Evolutionary conservation across 805 yeast species (phyloP).

Genomic region (Pichia manshurica): DNA sequence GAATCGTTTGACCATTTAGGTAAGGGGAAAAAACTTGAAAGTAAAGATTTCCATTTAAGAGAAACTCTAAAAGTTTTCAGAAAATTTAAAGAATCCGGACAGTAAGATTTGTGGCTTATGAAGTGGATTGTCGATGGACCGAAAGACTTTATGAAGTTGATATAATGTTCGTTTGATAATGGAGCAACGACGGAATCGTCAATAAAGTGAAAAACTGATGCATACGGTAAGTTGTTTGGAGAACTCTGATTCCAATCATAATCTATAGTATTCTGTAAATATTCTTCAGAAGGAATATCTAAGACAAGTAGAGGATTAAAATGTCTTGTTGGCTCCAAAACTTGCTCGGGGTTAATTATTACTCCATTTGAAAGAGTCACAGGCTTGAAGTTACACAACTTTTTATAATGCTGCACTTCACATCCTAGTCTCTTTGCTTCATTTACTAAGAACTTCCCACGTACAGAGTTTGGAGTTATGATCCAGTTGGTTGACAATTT

Average conservation of each 20-base stretch:
- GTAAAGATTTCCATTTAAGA: conserved; percentile 52
- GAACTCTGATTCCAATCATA: conserved; percentile 20
- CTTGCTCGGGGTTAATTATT: conserved; percentile 60
- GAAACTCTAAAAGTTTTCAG: conserved; percentile 47
- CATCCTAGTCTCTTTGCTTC: conserved; percentile 68
- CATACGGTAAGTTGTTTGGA: conserved; percentile 19
- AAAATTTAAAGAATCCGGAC: conserved; percentile 57
- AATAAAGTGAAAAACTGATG: conserved; percentile 68
- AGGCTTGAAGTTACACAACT: conserved; percentile 53
- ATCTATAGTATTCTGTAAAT: conserved; percentile 32
- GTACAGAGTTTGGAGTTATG: conserved; percentile 55
- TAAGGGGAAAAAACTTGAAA: conserved; percentile 39
- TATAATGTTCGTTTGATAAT: conserved; percentile 36
- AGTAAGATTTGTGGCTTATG: conserved; percentile 64
- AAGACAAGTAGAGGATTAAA: conserved; percentile 61
- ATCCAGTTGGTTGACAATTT: conserved; percentile 56
- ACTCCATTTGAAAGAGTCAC: conserved; percentile 57
- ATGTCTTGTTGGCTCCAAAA: conserved; percentile 53
- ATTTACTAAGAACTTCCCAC: conserved; percentile 71
- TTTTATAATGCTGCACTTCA: conserved; percentile 52
- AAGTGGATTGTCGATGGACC: conserved; percentile 51
- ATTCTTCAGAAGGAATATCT: conserved; percentile 60
- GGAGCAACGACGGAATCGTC: conserved; percentile 48
- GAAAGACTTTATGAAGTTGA: conserved; percentile 48
- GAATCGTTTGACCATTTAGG: conserved; percentile 32